These are phyloP conservation scores for Podaxis mareebaensis DNA, from an alignment of 768 basidiomycete genomes.

Conservation along the genomic window DNA sequence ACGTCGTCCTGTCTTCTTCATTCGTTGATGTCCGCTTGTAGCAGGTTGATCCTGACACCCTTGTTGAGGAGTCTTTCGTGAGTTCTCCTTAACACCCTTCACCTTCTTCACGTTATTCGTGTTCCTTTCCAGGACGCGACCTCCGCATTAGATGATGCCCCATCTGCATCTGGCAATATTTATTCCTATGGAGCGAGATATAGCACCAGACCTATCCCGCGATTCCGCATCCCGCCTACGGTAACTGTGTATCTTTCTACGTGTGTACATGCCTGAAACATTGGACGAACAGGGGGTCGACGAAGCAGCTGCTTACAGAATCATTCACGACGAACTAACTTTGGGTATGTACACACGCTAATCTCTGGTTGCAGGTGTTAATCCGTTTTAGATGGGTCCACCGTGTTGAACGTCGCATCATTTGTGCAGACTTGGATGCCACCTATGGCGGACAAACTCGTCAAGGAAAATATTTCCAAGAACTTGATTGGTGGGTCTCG, in stretches of 20 bases:
- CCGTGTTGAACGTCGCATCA: constrained; percentile 64
- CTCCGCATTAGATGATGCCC: constrained; percentile 11
- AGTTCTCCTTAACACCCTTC: background rate
- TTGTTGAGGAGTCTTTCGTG: constrained; percentile 61
- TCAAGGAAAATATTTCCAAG: constrained; percentile 64
- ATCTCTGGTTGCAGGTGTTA: background rate
- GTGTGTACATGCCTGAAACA: background rate
- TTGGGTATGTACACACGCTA: constrained; percentile 44
- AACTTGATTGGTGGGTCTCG: constrained; percentile 52
- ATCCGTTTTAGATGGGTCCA: constrained; percentile 47
- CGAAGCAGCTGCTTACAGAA: constrained; percentile 55
- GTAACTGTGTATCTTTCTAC: constrained; percentile 25
- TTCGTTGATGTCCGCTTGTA: constrained; percentile 24
- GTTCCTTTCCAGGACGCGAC: constrained; percentile 24
- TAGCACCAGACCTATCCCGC: constrained; percentile 60
- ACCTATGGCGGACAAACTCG: constrained; percentile 49
- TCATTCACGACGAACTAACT: constrained; percentile 60
- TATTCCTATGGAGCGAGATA: constrained; percentile 66
- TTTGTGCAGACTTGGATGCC: constrained; percentile 68
- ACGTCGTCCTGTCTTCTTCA: constrained; percentile 4
- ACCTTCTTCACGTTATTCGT: constrained; percentile 10
- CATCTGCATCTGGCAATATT: constrained; percentile 26
- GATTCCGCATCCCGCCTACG: constrained; percentile 62
- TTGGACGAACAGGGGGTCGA: constrained; percentile 48
- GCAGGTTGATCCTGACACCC: constrained; percentile 69